Evolutionary conservation across 2,329 filamentous ascomycete species (phyloP).

Genomic region (Ascochyta clinopodiicola): DNA sequence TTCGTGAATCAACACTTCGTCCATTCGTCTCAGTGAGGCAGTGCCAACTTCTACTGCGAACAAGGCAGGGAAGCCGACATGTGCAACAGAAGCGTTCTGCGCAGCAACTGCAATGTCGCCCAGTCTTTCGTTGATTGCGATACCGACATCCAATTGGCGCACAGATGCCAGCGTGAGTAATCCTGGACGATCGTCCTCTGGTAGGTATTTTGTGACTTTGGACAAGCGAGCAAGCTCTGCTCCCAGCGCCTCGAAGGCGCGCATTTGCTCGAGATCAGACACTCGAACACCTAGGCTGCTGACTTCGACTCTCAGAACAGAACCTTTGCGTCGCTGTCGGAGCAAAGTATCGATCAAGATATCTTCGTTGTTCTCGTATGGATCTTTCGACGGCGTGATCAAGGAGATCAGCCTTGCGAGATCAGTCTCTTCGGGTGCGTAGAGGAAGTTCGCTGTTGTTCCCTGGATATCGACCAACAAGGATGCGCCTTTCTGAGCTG

Average conservation of each 20-base stretch:
- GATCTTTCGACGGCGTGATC: slow-evolving; percentile 89
- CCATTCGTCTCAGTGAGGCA: slow-evolving; percentile 68
- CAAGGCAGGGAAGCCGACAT: slow-evolving; percentile 85
- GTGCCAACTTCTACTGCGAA: slow-evolving; percentile 76
- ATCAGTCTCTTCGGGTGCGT: slow-evolving; percentile 77
- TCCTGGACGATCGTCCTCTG: slow-evolving; percentile 92
- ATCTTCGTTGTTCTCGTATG: slow-evolving; percentile 88
- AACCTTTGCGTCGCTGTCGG: slow-evolving; percentile 83
- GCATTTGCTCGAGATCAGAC: slow-evolving; percentile 68
- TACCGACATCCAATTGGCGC: slow-evolving; percentile 65
- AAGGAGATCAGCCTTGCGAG: slow-evolving; percentile 82
- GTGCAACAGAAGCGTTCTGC: slow-evolving; percentile 40
- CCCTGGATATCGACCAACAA: slow-evolving; percentile 69
- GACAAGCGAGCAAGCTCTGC: slow-evolving; percentile 83
- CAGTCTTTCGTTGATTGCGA: slow-evolving; percentile 72
- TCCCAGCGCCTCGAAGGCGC: slow-evolving; percentile 72
- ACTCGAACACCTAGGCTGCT: slow-evolving; percentile 69
- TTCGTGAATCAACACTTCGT: slow-evolving; percentile 75
- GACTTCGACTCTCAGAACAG: slow-evolving; percentile 75
- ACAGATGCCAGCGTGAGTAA: slow-evolving; percentile 76
- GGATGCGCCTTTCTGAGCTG: slow-evolving; percentile 63
- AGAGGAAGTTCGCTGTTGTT: slow-evolving; percentile 73
- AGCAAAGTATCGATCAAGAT: slow-evolving; percentile 93
- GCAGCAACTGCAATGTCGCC: slow-evolving; percentile 61
- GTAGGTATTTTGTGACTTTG: slow-evolving; percentile 90